Base-by-base conservation (phyloP, 1,284 basidiomycete species). In the Cutaneotrichosporon curvatum region DNA sequence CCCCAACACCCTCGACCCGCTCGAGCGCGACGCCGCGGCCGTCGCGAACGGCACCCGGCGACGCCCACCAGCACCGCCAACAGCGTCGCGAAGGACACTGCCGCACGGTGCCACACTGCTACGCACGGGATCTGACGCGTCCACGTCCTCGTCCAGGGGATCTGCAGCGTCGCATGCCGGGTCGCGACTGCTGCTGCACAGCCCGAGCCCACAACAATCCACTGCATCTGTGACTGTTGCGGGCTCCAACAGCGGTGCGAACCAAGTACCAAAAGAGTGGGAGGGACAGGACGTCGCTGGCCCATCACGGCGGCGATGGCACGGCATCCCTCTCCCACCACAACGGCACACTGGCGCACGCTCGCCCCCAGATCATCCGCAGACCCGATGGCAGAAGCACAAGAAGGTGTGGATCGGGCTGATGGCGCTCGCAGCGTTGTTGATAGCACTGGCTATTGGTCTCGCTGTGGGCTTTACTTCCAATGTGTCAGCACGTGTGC, bases 391-490 rank as follows among this genome's bases (percentile, higher is more conserved):
- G 61, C 53, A 46, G 37, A 58, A 49, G 37, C 62, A 59, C 35
- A 49, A 53, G 36, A 51, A 56, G 53, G 66, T 63, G 65, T 49
- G 62, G 12, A 51, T 59, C 16, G 50, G 42, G 1, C 36, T 58
- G 1, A 2, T 57, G 3, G 38, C 61, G 8, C 8, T 60, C 16
- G 60, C 44, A 20, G 59, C 45, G 5, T 28, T 28, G 25, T 7
- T 12, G 7, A 41, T 68, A 3, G 66, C 57, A 4, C 43, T 70
- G 14, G 56, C 59, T 23, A 47, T 63, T 3, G 68, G 68, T 0
- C 40, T 69, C 9, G 41, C 60, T 10, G 54, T 63, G 2, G 67
- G 66, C 1, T 46, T 63, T 43, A 53, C 36, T n/a, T n/a, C n/a
- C n/a, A n/a, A n/a, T n/a, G n/a, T n/a, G n/a, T n/a, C 21, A 36